Percentiles rank a stretch among this genome's conserved stretches.
phyloP scores from a whole-genome alignment of 805 yeast genomes.

The Spathaspora boniae region DNA sequence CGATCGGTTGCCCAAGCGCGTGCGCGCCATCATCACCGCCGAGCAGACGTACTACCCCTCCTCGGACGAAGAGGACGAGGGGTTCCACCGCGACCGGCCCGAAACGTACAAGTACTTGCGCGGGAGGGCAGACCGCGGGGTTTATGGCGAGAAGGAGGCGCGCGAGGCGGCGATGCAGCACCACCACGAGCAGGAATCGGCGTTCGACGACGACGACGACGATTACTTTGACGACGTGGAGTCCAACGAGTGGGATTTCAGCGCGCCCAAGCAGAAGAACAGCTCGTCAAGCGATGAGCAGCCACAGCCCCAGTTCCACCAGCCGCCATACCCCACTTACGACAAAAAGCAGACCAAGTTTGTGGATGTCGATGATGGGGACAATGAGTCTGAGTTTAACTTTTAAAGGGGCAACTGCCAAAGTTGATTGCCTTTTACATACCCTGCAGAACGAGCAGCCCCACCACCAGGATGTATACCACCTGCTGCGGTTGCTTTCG shows the following conservation, averaged over 20 bases:
- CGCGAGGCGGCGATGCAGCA: background rate
- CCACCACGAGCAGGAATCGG: background rate
- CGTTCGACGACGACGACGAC: conserved; percentile 1
- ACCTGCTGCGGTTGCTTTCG: too few relatives aligned
- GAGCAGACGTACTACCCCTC: conserved; percentile 34
- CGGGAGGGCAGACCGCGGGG: background rate
- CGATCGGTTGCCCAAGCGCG: conserved; percentile 45
- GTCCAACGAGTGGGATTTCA: conserved; percentile 8
- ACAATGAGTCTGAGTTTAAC: conserved; percentile 7
- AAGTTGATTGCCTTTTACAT: background rate
- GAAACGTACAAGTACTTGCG: conserved; percentile 8
- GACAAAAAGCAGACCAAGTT: background rate
- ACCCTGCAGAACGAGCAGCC: background rate
- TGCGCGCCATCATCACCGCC: conserved; percentile 39
- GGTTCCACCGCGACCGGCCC: conserved; percentile 11
- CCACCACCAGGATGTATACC: too few relatives aligned
- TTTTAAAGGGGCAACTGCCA: conserved; percentile 1
- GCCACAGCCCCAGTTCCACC: conserved; percentile 29
- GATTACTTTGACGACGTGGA: conserved; percentile 5
- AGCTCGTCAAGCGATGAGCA: conserved; percentile 4
- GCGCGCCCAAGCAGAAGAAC: conserved; percentile 4
- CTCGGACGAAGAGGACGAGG: conserved; percentile 22
- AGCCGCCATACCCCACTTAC: conserved; percentile 30
- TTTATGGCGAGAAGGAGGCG: background rate
- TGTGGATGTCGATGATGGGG: background rate